Base-by-base conservation (phyloP, 306 rosid species). In the Adenanthera pavonina region DNA sequence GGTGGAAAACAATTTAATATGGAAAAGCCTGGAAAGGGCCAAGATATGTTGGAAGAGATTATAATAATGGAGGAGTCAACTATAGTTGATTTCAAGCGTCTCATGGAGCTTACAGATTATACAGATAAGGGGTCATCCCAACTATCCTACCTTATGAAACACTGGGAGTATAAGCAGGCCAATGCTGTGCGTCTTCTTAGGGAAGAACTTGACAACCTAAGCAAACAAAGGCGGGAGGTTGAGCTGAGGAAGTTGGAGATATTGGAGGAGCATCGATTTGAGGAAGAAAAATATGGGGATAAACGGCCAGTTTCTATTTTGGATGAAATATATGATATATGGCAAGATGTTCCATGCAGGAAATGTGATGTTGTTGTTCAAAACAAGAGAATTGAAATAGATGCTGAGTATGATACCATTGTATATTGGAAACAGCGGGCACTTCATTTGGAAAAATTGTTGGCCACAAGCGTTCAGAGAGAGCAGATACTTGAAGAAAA, bases 151-250 rank as follows among this genome's bases (percentile, higher is more conserved):
- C 96, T 96, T 34, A 89, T 92, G 81, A 84, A 96, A 75, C 89
- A 91, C 79, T 93, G 97, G 99, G 97, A 93, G 82, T 92, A 93
- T 66, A 92, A 90, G 88, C 98, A 96, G 69, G 97, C 99, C 41
- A 93, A 96, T 7, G 99, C 85, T 0, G 97, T 89, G 2, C 93
- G 98, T 4, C 98, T 93, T 69, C 93, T 96, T 4, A 82, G 84
- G 73, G 97, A 96, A 89, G 99, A 96, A 76, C 90, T 93, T 0
- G 97, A 92, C 89, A 93, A 76, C 59, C 89, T 96, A 19, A 91
- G 89, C 88, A 89, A 87, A 69, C 99, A 93, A 69, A 87, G 90
- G 72, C 66, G 88, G 64, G 95, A 93, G 66, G 97, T 88, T 79
- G 99, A 93, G 92, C 94, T 91, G 14, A 92, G 88, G 89, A 90